Evolutionary conservation across 805 yeast species (phyloP).

Genomic region (Geotrichum ghanense): DNA sequence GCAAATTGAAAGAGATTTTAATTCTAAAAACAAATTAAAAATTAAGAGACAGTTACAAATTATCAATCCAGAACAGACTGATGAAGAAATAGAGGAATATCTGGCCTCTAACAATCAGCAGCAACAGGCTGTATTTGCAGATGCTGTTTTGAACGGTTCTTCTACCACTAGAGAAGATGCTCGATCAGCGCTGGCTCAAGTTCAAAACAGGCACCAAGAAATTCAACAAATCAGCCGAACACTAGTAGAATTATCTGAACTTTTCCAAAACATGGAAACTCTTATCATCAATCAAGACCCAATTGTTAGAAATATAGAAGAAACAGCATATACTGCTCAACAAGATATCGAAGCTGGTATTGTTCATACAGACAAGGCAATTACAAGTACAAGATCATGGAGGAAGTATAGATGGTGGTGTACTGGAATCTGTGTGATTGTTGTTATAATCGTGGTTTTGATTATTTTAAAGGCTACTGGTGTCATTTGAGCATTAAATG

Average conservation of each 20-base stretch:
- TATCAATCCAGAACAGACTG: background rate
- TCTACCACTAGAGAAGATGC: background rate
- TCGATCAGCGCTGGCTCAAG: background rate
- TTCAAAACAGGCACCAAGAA: background rate
- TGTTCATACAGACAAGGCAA: background rate
- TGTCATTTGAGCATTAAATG: too few relatives aligned
- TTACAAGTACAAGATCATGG: background rate
- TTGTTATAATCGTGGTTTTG: too few relatives aligned
- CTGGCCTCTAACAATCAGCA: background rate
- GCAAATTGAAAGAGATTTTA: background rate
- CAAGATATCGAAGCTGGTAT: background rate
- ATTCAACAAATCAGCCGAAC: background rate
- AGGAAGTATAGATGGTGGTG: background rate
- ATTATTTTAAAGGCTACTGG: too few relatives aligned
- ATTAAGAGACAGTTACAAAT: background rate
- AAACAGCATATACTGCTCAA: background rate
- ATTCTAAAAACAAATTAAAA: background rate
- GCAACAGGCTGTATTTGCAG: background rate
- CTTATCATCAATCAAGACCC: background rate
- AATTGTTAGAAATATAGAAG: background rate
- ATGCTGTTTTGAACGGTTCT: background rate
- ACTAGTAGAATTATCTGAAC: background rate
- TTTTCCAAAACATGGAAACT: background rate
- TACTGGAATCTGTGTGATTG: too few relatives aligned
- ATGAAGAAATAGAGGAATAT: background rate